Base-by-base conservation (phyloP, 257 asterid species). In the Nicotiana otophora region DNA sequence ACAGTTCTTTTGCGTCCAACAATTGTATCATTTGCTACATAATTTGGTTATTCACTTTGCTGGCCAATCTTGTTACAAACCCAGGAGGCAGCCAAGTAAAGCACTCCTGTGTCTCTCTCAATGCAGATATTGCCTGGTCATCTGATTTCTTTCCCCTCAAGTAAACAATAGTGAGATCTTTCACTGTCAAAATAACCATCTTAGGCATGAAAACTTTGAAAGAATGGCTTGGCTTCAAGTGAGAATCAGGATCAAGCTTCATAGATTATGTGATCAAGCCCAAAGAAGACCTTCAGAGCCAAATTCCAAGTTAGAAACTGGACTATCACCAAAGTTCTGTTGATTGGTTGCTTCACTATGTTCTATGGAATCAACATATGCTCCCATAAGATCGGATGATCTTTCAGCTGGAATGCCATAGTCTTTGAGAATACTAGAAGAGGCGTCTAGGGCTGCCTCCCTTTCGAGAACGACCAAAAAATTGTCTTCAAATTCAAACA, bases 381-480 rank as follows among this genome's bases (percentile, higher is more conserved):
- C 97, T 31, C 84, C 92, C 68, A 78, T 78, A 28, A 96, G 97
- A 88, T 93, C 98, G 0, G 86, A 67, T 1, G 98, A 94, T 88
- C 98, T 93, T 89, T 86, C 94, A 9, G 94, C 89, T 81, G 99
- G 98, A 87, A 96, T 94, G 54, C 98, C 97, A 26, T 94, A 96
- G 86, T 89, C 95, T 87, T 90, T 93, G 82, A 96, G 98, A 65
- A 96, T 87, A 86, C 89, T 84, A 83, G 91, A 67, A 7, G 99
- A 93, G 81, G 98, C 91, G 74, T 93, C 86, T 65, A 88, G 61
- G 65, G 96, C 93, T 16, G 91, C 86, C 87, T 92, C 95, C 84
- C 93, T 94, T 87, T 93, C 95, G 91, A 96, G 82, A 82, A 93
- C 98, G 1, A 90, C 94, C 87, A 94, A 85, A 81, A 88, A 87